phyloP scores from a whole-genome alignment of 192 early-diverging fungal species.

The Coemansia sp. region DNA sequence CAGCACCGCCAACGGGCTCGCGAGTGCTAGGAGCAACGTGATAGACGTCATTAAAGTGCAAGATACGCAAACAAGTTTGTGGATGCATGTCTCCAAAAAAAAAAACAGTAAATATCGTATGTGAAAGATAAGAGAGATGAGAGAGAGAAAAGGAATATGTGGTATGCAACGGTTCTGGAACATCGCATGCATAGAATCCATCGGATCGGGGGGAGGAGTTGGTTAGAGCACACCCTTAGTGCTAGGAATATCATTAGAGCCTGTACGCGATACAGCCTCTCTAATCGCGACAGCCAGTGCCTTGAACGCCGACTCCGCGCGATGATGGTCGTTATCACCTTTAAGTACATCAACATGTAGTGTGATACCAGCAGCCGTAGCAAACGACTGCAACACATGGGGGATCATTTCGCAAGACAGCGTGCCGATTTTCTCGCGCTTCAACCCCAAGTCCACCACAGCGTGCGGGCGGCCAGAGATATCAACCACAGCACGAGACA shows the following conservation, averaged over 20 bases:
- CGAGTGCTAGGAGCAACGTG: conserved; percentile 54
- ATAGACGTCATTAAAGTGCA: conserved; percentile 75
- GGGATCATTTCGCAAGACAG: conserved; percentile 99
- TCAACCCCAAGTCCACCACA: conserved; percentile 81
- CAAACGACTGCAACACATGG: conserved; percentile 93
- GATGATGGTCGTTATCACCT: conserved; percentile 97
- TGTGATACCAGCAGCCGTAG: conserved; percentile 88
- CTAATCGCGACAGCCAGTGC: conserved; percentile 93
- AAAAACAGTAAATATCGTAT: not conserved
- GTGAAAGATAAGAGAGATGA: not conserved
- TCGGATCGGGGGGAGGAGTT: not conserved
- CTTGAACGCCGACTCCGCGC: conserved; percentile 96
- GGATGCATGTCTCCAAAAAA: not conserved
- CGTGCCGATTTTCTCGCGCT: conserved; percentile 87
- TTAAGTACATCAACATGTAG: conserved; percentile 95
- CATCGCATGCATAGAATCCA: not conserved
- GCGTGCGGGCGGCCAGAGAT: conserved; percentile 94
- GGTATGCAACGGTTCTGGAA: not conserved
- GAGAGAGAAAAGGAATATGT: not conserved
- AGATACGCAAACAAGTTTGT: conserved; percentile 30
- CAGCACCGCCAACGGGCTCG: conserved; percentile 68
- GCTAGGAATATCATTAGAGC: conserved; percentile 87
- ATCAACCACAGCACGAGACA: conserved; percentile 94
- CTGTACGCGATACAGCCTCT: conserved; percentile 84
- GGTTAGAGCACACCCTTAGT: conserved; percentile 88